Conservation (phyloP, 2,329 filamentous ascomycete genomes). For the Cordyceps javanica region DNA sequence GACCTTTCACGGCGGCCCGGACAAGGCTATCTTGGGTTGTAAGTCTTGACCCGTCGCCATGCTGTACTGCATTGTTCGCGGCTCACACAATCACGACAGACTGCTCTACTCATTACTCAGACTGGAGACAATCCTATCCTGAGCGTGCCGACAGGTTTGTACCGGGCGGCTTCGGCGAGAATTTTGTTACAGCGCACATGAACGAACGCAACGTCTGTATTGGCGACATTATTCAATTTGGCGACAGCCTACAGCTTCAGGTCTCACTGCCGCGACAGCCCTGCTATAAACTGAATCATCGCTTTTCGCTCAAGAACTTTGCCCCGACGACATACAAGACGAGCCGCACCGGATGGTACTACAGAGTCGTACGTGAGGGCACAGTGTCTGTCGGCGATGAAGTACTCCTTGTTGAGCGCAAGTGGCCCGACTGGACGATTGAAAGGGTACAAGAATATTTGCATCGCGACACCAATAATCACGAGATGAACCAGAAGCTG, state of each 20-base stretch:
- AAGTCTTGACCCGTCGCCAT: slow-evolving; percentile 20
- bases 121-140: slow-evolving; percentile 49
- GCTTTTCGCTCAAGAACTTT: slow-evolving; percentile 58
- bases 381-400: slow-evolving; percentile 49
- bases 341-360: slow-evolving; percentile 61
- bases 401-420: slow-evolving; percentile 49
- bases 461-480: slow-evolving; percentile 46
- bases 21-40: slow-evolving; percentile 59
- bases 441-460: slow-evolving; percentile 57
- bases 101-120: slow-evolving; percentile 51
- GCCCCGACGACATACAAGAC: slow-evolving; percentile 49
- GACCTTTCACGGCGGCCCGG: slow-evolving; percentile 54
- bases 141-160: slow-evolving; percentile 43
- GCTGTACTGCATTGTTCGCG: background rate
- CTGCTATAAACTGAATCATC: slow-evolving; percentile 64
- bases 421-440: slow-evolving; percentile 55
- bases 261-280: slow-evolving; percentile 57
- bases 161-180: slow-evolving; percentile 59
- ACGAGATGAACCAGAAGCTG: slow-evolving; percentile 46
- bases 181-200: slow-evolving; percentile 50
- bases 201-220: slow-evolving; percentile 62
- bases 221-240: slow-evolving; percentile 52
- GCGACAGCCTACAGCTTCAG: slow-evolving; percentile 46
- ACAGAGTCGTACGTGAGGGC: slow-evolving; percentile 52
- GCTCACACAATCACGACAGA: slow-evolving; percentile 33